Evolutionary conservation across 805 yeast genomes (phyloP), one percentile per base, ranked within the genome.

Genomic region (Nakazawaea pomicola): DNA sequence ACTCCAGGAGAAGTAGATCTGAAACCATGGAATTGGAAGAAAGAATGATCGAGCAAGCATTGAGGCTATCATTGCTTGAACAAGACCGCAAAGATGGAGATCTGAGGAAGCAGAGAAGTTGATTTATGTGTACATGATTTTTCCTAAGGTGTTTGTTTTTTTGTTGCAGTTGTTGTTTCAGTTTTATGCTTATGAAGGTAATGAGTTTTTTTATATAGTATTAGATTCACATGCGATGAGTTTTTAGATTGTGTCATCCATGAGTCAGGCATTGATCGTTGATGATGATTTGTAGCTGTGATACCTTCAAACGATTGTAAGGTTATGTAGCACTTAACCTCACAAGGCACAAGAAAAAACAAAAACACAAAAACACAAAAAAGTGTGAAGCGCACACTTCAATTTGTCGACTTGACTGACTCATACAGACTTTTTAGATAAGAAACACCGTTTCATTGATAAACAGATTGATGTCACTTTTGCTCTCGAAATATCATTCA

Each of bases 1-100:
- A 55, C 14, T 47, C 50, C 15, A 33, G 14, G 14, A 29, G 40
- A 28, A 39, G 46, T n/a, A 40, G 57, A 32, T 50, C 50, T 23
- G 57, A 55, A n/a, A 54, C 53, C 29, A 31, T 44, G 20, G 79
- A 74, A 23, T 47, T 79, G 33, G 87, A 89, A 57, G 84, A 84
- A 43, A 67, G 81, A 50, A 84, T 88, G 95, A 68, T 89, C 36
- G 83, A 83, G 51, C 90, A 86, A 54, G 96, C 96, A 0, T 70
- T 89, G 60, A 66, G 86, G 47, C 64, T 87, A 36, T 81, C 90
- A 35, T 58, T 88, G 29, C 58, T 82, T 33, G 95, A 80, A 52
- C 80, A 79, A 49, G 78, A 77, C 31, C 60, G 82, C 39, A 64
- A 62, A 36, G 41, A 62, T 14, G 14, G 15, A 19, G 30, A 28